A percentile compares a stretch with the other conserved stretches of the same genome.
phyloP scores from a whole-genome alignment of 1,139 yeast species.

The Geotrichum fermentans region DNA sequence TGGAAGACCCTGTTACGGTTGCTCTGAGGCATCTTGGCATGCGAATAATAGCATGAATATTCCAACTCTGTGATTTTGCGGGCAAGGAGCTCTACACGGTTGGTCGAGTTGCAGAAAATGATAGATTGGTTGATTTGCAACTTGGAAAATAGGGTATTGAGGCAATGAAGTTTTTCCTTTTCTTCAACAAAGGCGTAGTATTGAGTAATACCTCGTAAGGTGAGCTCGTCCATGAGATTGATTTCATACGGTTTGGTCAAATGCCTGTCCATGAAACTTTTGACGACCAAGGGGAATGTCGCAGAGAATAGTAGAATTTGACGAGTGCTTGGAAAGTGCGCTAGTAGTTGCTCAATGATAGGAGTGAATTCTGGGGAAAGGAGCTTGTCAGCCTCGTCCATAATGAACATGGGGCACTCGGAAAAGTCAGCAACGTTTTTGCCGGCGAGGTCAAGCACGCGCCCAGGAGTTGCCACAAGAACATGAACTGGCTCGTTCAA shows the following conservation, averaged over 20 bases:
- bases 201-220: conserved; percentile 92
- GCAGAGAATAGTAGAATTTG: conserved; percentile 91
- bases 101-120: conserved; percentile 93
- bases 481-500: conserved; percentile 87
- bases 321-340: conserved; percentile 70
- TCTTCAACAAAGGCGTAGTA: conserved; percentile 97
- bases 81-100: conserved; percentile 90
- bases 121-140: conserved; percentile 93
- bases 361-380: conserved; percentile 83
- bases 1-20: conserved; percentile 97
- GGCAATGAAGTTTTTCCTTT: conserved; percentile 89
- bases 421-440: conserved; percentile 81
- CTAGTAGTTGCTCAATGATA: conserved; percentile 80
- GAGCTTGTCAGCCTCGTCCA: conserved; percentile 99
- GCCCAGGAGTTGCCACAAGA: conserved; percentile 91
- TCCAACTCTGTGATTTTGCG: conserved; percentile 94
- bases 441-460: conserved; percentile 89
- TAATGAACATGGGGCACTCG: conserved; percentile 81
- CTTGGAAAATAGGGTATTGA: conserved; percentile 89
- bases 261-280: conserved; percentile 87
- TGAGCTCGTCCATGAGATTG: conserved; percentile 94
- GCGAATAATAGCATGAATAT: conserved; percentile 92
- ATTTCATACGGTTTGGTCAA: conserved; percentile 89
- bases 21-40: conserved; percentile 95
- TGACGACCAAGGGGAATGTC: conserved; percentile 92